These are phyloP conservation scores for Moricandia moricandioides DNA, from an alignment of 345 rosid species.

Conservation along the genomic window DNA sequence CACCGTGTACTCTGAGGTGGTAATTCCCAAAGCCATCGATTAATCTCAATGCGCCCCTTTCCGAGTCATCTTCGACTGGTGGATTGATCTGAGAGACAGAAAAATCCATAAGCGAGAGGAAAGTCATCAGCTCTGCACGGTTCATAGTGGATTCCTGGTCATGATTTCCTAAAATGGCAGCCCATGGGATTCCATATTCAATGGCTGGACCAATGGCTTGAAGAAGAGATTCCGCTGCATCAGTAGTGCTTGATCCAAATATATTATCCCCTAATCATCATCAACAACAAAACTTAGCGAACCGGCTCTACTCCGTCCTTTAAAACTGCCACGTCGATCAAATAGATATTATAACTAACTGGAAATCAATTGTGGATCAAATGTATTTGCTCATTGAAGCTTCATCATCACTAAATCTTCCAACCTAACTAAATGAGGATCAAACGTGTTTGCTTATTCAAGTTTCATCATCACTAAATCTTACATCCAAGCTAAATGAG, in stretches of 20 bases:
- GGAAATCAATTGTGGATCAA: not conserved
- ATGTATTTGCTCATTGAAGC: not conserved
- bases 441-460: not conserved
- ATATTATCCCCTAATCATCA: slow-evolving; percentile 55
- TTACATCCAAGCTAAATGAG: not conserved
- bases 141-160: slow-evolving; percentile 88
- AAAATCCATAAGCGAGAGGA: slow-evolving; percentile 84
- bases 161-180: slow-evolving; percentile 88
- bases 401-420: not conserved
- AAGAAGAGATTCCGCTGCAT: slow-evolving; percentile 88
- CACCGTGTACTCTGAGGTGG: slow-evolving; percentile 58
- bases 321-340: not conserved
- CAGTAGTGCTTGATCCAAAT: slow-evolving; percentile 72
- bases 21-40: slow-evolving; percentile 89
- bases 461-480: not conserved
- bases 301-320: not conserved
- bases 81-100: slow-evolving; percentile 74
- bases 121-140: slow-evolving; percentile 77
- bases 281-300: slow-evolving; percentile 6
- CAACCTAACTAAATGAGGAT: not conserved
- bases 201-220: slow-evolving; percentile 70
- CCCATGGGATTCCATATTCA: slow-evolving; percentile 83
- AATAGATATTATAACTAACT: not conserved
- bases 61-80: slow-evolving; percentile 29
- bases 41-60: slow-evolving; percentile 15